Percentiles rank a stretch among this genome's conserved stretches.
These are phyloP conservation scores for Yamadazyma siamensis DNA, from an alignment of 1,139 yeast species.

Conservation along the genomic window DNA sequence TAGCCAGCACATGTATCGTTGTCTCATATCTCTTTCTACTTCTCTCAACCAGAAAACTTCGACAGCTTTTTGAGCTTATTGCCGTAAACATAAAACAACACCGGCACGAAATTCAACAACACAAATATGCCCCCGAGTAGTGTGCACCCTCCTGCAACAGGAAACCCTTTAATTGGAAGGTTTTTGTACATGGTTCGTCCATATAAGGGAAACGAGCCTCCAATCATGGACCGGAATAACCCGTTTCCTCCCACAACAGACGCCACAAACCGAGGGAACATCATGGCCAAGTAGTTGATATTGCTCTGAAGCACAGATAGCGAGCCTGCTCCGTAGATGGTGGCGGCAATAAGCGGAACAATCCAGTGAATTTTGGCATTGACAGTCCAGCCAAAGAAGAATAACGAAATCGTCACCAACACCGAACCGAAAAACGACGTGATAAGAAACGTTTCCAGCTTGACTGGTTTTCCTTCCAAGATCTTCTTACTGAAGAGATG, in stretches of 20 bases:
- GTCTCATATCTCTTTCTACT: too few species aligned
- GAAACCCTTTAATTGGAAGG: constrained; percentile 11
- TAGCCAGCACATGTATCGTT: too few species aligned
- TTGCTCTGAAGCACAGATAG: constrained; percentile 21
- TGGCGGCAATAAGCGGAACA: constrained; percentile 21
- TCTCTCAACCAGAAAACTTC: constrained; percentile 7
- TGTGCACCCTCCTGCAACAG: constrained; percentile 15
- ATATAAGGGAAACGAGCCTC: constrained; percentile 16
- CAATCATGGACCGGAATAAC: constrained; percentile 15
- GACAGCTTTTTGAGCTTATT: constrained; percentile 11
- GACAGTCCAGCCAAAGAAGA: constrained; percentile 33
- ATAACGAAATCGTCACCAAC: constrained; percentile 26
- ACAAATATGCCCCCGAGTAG: constrained; percentile 7
- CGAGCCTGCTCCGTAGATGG: constrained; percentile 19
- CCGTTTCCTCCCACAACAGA: constrained; percentile 23
- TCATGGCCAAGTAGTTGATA: constrained; percentile 55
- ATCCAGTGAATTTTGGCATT: constrained; percentile 29
- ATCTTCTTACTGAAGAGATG: constrained; percentile 23
- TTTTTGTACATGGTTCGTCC: constrained; percentile 14
- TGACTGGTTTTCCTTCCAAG: constrained; percentile 32
- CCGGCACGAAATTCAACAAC: constrained; percentile 4
- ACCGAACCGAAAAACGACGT: constrained; percentile 37
- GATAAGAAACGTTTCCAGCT: constrained; percentile 61
- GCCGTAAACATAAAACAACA: constrained; percentile 5
- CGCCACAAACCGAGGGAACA: constrained; percentile 38